These are phyloP conservation scores for Pancytospora philotis DNA, from an alignment of 371 early-diverging fungal genomes.

Conservation along the genomic window DNA sequence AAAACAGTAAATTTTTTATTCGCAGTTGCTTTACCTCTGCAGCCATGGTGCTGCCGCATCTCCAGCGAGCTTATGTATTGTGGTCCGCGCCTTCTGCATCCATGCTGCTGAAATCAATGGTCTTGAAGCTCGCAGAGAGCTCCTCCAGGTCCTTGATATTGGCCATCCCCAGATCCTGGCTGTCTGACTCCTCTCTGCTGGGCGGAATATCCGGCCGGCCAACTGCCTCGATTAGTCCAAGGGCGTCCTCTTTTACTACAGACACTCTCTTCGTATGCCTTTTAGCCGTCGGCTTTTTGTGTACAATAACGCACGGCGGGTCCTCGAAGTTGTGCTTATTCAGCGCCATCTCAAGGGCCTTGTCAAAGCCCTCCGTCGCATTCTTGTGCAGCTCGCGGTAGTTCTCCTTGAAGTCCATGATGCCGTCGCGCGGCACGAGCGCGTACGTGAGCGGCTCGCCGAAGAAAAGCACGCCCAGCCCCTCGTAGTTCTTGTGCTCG, in stretches of 20 bases:
- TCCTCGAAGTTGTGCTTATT: slow-evolving; percentile 3
- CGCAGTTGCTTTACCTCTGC: too few relatives aligned
- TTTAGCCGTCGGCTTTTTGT: not conserved
- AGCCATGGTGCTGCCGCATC: too few relatives aligned
- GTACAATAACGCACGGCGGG: slow-evolving; percentile 13
- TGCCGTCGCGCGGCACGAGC: slow-evolving; percentile 13
- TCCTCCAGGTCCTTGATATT: not conserved
- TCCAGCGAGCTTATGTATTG: too few relatives aligned
- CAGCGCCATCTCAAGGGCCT: slow-evolving; percentile 7
- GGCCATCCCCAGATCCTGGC: not conserved
- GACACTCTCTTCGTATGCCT: not conserved
- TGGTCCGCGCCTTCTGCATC: not conserved
- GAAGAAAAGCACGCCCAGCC: slow-evolving; percentile 23
- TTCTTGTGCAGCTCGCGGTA: not conserved
- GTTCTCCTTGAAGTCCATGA: slow-evolving; percentile 3
- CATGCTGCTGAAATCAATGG: not conserved
- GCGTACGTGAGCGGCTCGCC: slow-evolving; percentile 19
- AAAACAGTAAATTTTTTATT: too few relatives aligned
- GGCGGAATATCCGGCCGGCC: not conserved
- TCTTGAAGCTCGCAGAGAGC: not conserved
- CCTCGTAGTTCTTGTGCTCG: not conserved
- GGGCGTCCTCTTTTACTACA: not conserved
- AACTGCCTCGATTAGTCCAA: not conserved
- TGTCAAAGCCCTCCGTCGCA: slow-evolving; percentile 1
- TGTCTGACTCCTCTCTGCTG: not conserved